These are phyloP conservation scores for Gleditsia sinensis DNA, from an alignment of 306 rosid species.

Conservation along the genomic window DNA sequence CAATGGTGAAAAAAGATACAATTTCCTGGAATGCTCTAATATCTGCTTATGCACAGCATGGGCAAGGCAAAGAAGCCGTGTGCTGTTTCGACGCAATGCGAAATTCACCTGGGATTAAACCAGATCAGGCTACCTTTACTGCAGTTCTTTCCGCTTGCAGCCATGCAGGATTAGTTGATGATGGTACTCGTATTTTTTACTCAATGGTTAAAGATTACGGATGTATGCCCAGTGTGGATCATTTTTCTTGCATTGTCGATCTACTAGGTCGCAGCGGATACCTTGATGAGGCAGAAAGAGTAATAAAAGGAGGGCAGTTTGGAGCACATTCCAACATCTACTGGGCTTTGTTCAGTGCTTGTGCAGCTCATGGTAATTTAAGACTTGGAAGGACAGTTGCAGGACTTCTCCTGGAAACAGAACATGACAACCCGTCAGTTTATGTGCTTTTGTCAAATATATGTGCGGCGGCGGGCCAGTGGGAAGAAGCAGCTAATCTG, in stretches of 20 bases:
- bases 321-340: slow-evolving; percentile 60
- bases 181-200: slow-evolving; percentile 55
- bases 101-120: slow-evolving; percentile 43
- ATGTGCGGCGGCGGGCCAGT: slow-evolving; percentile 67
- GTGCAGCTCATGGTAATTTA: slow-evolving; percentile 74
- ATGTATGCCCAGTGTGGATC: slow-evolving; percentile 58
- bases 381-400: slow-evolving; percentile 64
- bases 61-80: slow-evolving; percentile 68
- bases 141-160: slow-evolving; percentile 78
- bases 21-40: slow-evolving; percentile 79
- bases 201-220: slow-evolving; percentile 54
- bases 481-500: slow-evolving; percentile 70
- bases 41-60: slow-evolving; percentile 77
- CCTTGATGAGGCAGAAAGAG: slow-evolving; percentile 68
- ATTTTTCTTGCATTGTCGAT: slow-evolving; percentile 77
- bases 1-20: slow-evolving; percentile 60
- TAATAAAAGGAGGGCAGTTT: slow-evolving; percentile 47
- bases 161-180: slow-evolving; percentile 67
- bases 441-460: slow-evolving; percentile 72
- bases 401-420: slow-evolving; percentile 59
- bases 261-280: slow-evolving; percentile 72
- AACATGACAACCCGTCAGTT: slow-evolving; percentile 59
- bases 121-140: slow-evolving; percentile 70
- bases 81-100: slow-evolving; percentile 62
- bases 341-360: slow-evolving; percentile 84